Conservation (phyloP, 2,329 filamentous ascomycete species). For the Ceratocystiopsis minuta region DNA sequence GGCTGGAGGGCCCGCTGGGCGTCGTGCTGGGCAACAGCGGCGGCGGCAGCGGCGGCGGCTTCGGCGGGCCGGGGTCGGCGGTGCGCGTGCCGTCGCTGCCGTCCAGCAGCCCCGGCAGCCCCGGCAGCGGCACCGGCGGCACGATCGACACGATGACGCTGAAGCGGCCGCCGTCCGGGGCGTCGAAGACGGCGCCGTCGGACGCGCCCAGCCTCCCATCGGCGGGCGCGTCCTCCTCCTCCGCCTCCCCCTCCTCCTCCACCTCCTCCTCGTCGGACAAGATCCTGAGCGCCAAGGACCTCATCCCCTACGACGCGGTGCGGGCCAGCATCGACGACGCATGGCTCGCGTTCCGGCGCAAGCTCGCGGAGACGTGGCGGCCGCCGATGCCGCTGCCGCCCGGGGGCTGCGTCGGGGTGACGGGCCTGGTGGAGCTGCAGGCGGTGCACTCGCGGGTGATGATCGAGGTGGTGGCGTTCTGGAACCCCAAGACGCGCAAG, state of each 20-base stretch:
- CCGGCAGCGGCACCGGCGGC: neutral
- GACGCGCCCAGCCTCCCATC: neutral
- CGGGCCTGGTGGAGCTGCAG: conserved; percentile 35
- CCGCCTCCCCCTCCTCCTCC: no score
- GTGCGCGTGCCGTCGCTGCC: no score
- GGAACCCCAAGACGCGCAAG: conserved; percentile 34
- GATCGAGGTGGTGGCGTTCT: conserved; percentile 34
- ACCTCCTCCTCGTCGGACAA: neutral
- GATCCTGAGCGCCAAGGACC: conserved; percentile 6
- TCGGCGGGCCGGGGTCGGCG: neutral
- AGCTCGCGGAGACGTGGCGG: conserved; percentile 27
- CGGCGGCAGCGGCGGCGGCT: neutral
- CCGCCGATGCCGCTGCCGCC: conserved; percentile 24
- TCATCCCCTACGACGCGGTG: conserved; percentile 10
- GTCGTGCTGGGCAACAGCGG: no score
- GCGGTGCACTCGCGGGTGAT: conserved; percentile 27
- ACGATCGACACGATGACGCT: conserved; percentile 12
- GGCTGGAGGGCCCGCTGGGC: conserved; percentile 16
- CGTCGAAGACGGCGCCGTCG: neutral
- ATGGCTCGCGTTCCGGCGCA: conserved; percentile 17
- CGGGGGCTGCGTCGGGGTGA: conserved; percentile 32
- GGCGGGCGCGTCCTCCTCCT: neutral
- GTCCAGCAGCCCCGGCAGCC: neutral
- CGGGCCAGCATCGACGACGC: conserved; percentile 16
- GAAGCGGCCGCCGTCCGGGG: conserved; percentile 12